Conservation (phyloP, 169 alveolate species). For the Eimeria maxima region DNA sequence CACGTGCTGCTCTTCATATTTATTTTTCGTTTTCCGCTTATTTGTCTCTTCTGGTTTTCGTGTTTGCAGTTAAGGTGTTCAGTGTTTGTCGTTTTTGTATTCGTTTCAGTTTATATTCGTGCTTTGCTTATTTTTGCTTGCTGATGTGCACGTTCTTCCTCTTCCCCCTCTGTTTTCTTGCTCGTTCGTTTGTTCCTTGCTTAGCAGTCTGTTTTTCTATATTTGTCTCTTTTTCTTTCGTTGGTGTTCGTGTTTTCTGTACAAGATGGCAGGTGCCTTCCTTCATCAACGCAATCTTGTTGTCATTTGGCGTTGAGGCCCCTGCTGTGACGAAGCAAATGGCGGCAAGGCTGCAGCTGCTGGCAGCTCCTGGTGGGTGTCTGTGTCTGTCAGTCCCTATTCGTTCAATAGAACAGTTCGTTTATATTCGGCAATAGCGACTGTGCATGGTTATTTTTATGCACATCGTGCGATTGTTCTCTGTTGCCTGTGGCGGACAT, state of each 20-base stretch:
- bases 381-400: background rate
- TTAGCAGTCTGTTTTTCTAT: background rate
- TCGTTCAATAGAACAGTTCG: too few relatives aligned
- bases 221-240: background rate
- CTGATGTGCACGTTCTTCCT: too few relatives aligned
- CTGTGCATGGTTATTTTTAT: background rate
- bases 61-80: too few relatives aligned
- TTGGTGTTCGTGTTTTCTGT: background rate
- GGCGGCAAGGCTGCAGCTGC: conserved; percentile 78
- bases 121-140: too few relatives aligned
- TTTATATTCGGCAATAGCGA: too few relatives aligned
- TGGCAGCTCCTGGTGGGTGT: conserved; percentile 79
- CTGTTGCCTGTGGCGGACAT: background rate
- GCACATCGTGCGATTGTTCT: background rate
- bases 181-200: background rate
- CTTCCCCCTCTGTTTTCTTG: too few relatives aligned
- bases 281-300: conserved; percentile 68
- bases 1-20: too few relatives aligned
- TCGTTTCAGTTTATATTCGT: too few relatives aligned
- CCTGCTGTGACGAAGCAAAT: conserved; percentile 81
- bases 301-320: conserved; percentile 77
- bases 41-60: too few relatives aligned
- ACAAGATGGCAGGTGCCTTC: conserved; percentile 83
- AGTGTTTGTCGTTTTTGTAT: too few relatives aligned
- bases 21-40: too few relatives aligned